Evolutionary conservation across 2,329 filamentous ascomycete species (phyloP).

Genomic region (Paraconiothyrium brasiliense): DNA sequence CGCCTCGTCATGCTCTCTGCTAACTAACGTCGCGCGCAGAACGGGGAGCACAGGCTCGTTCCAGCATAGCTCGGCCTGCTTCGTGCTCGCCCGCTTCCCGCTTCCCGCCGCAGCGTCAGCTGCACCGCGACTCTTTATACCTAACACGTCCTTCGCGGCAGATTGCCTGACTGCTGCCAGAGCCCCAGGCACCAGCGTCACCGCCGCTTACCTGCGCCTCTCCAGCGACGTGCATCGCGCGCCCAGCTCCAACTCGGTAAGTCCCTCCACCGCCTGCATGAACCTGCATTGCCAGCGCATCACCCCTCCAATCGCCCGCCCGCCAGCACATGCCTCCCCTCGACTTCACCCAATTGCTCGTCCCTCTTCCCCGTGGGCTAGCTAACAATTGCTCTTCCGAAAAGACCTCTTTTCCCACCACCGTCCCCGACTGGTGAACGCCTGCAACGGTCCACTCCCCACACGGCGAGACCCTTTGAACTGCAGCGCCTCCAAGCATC

Average conservation of each 20-base stretch:
- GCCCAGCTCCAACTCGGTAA: constrained; percentile 50
- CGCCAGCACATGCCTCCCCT: constrained; percentile 50
- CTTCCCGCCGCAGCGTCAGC: constrained; percentile 36
- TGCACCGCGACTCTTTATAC: constrained; percentile 41
- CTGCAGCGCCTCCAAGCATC: constrained; percentile 28
- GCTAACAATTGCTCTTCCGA: constrained; percentile 45
- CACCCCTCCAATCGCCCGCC: constrained; percentile 52
- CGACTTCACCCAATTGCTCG: constrained; percentile 50
- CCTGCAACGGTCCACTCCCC: constrained; percentile 44
- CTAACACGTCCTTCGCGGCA: constrained; percentile 29
- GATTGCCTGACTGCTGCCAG: background rate
- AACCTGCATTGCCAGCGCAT: constrained; percentile 56
- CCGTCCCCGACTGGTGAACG: constrained; percentile 45
- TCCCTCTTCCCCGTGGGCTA: constrained; percentile 42
- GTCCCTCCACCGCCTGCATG: constrained; percentile 47
- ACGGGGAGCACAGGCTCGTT: constrained; percentile 35
- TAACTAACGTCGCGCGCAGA: constrained; percentile 38
- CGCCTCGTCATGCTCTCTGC: constrained; percentile 28
- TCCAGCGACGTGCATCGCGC: constrained; percentile 43
- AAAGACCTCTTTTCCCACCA: constrained; percentile 38
- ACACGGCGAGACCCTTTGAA: constrained; percentile 49
- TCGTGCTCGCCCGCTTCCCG: constrained; percentile 26
- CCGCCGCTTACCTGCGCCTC: constrained; percentile 16
- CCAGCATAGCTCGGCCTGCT: constrained; percentile 29
- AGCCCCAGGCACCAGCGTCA: constrained; percentile 28